These are phyloP conservation scores for Setaria italica DNA, from an alignment of 202 grass and related monocot genomes.

Conservation along the genomic window DNA sequence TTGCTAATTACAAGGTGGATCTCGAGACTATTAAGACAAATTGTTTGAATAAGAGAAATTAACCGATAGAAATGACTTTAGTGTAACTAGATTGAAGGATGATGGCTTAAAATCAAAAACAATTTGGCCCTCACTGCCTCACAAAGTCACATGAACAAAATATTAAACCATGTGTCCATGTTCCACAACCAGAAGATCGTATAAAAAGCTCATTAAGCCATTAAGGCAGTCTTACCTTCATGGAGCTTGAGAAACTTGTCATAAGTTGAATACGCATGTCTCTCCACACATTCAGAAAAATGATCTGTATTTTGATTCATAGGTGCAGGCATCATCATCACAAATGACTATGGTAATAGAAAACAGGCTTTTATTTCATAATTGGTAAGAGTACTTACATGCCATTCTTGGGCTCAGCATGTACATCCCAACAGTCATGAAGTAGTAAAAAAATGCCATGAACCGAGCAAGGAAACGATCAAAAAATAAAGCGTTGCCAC, in stretches of 20 bases:
- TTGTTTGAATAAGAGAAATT: conserved; percentile 25
- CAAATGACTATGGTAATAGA: background rate
- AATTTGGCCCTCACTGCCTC: background rate
- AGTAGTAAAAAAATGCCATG: conserved; percentile 90
- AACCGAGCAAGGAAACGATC: conserved; percentile 76
- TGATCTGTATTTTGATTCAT: conserved; percentile 66
- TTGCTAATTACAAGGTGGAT: background rate
- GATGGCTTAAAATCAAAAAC: background rate
- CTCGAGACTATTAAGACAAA: background rate
- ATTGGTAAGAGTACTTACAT: conserved; percentile 54
- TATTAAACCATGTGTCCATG: background rate
- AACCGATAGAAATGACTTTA: background rate
- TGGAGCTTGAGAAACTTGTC: conserved; percentile 89
- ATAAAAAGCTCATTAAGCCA: background rate
- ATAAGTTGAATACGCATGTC: conserved; percentile 97
- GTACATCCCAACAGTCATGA: conserved; percentile 91
- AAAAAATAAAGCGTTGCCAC: conserved; percentile 75
- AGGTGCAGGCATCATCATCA: conserved; percentile 17
- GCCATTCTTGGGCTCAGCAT: conserved; percentile 97
- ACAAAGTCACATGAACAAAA: background rate
- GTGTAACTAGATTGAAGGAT: background rate
- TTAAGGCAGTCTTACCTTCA: conserved; percentile 53
- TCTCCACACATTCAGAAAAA: conserved; percentile 98
- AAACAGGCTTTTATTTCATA: conserved; percentile 21
- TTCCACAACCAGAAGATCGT: background rate